Evolutionary conservation across 1,139 yeast species (phyloP).

Genomic region (Entelexis sorbosivorans): DNA sequence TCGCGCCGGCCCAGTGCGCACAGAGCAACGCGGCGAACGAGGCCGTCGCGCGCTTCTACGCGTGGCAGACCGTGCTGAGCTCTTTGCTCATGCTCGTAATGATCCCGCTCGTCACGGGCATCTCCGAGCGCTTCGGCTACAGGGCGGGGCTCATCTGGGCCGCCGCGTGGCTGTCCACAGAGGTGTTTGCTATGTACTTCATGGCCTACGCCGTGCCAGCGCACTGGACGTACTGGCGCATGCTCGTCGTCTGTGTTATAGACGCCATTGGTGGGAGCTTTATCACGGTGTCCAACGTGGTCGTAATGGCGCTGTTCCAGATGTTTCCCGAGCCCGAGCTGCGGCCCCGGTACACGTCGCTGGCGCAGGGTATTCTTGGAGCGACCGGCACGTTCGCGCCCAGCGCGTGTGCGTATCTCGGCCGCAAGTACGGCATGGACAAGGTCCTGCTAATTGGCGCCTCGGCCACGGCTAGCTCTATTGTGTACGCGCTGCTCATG

Average conservation of each 20-base stretch:
- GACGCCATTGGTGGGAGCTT: background rate
- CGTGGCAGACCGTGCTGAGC: background rate
- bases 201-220: background rate
- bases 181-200: background rate
- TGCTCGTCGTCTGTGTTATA: background rate
- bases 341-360: slow-evolving; percentile 3
- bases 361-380: background rate
- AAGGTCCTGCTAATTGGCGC: background rate
- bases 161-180: background rate
- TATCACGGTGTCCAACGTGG: background rate
- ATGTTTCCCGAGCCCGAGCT: slow-evolving; percentile 9
- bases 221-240: background rate
- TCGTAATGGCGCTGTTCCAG: background rate
- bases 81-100: background rate
- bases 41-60: background rate
- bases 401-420: background rate
- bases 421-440: background rate
- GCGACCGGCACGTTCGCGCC: background rate
- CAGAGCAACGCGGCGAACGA: background rate
- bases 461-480: background rate
- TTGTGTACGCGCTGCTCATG: background rate
- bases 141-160: background rate
- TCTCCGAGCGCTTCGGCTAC: slow-evolving; percentile 1
- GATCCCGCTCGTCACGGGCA: background rate
- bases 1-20: background rate